Evolutionary conservation across 192 early-diverging fungal species (phyloP).

Genomic region (Podila clonocystis): DNA sequence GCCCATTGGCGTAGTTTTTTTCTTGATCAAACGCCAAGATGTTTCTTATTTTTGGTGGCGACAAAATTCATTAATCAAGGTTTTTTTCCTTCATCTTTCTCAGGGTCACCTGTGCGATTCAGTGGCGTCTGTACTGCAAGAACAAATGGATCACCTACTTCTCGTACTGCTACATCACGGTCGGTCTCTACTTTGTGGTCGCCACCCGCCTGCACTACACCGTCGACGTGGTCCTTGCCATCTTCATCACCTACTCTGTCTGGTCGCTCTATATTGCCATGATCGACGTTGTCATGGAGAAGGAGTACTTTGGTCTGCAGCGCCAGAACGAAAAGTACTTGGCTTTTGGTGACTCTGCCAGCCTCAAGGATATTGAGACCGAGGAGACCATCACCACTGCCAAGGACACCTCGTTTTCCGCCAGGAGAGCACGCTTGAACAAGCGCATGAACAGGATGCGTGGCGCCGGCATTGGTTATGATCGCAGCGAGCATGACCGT

Average conservation of each 20-base stretch:
- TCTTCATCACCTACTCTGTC: conserved; percentile 64
- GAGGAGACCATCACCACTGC: conserved; percentile 6
- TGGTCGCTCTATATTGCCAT: conserved; percentile 66
- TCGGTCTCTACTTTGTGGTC: conserved; percentile 47
- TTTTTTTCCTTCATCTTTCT: not conserved
- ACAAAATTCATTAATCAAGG: not conserved
- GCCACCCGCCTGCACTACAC: conserved; percentile 54
- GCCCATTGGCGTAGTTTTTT: too few species aligned
- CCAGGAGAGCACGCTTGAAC: conserved; percentile 28
- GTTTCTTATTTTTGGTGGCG: too few species aligned
- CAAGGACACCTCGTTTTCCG: not conserved
- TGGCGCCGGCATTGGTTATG: conserved; percentile 45
- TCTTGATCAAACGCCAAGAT: not conserved
- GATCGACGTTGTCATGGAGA: conserved; percentile 53
- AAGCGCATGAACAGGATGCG: conserved; percentile 40
- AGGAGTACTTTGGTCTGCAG: conserved; percentile 47
- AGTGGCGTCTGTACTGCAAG: conserved; percentile 50
- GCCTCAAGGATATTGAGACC: not conserved
- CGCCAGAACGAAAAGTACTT: conserved; percentile 38
- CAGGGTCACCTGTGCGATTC: conserved; percentile 35
- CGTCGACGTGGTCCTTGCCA: conserved; percentile 51
- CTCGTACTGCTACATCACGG: conserved; percentile 41
- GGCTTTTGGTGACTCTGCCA: conserved; percentile 5
- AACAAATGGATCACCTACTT: conserved; percentile 45
- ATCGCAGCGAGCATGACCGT: conserved; percentile 42